A percentile compares a stretch with the other conserved stretches of the same genome.
Conservation (phyloP, 305 asterid species). For the Striga hermonthica region DNA sequence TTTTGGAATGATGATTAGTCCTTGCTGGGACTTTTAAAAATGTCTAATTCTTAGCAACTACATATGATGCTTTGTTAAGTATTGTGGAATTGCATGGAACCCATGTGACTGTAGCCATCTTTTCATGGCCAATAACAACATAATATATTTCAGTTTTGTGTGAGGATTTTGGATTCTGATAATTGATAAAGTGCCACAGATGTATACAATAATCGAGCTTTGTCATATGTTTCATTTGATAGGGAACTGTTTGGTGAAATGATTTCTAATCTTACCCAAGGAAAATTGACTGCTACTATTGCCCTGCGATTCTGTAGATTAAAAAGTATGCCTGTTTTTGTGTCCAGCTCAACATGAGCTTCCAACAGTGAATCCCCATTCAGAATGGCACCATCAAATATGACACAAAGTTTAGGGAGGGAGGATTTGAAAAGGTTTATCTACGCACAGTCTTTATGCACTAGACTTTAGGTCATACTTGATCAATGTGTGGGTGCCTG, state of each 20-base stretch:
- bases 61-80: neutral
- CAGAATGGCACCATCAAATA: too few relatives aligned
- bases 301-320: neutral
- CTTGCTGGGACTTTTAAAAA: too few relatives aligned
- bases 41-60: too few relatives aligned
- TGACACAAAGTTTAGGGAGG: too few relatives aligned
- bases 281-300: neutral
- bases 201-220: neutral
- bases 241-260: conserved; percentile 1
- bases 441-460: neutral
- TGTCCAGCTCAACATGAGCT: neutral
- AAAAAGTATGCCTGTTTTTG: too few relatives aligned
- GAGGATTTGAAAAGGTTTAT: too few relatives aligned
- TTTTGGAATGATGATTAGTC: too few relatives aligned
- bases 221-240: neutral
- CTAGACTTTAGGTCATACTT: neutral
- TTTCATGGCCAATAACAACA: neutral
- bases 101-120: neutral
- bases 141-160: neutral
- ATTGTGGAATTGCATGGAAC: neutral
- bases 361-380: neutral
- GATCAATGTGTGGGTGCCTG: neutral
- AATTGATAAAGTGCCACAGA: conserved; percentile 5
- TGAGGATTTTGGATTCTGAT: conserved; percentile 4
- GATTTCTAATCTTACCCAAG: neutral